These are phyloP conservation scores for Nyctanthes arbortristis DNA, from an alignment of 257 asterid genomes.

Conservation along the genomic window DNA sequence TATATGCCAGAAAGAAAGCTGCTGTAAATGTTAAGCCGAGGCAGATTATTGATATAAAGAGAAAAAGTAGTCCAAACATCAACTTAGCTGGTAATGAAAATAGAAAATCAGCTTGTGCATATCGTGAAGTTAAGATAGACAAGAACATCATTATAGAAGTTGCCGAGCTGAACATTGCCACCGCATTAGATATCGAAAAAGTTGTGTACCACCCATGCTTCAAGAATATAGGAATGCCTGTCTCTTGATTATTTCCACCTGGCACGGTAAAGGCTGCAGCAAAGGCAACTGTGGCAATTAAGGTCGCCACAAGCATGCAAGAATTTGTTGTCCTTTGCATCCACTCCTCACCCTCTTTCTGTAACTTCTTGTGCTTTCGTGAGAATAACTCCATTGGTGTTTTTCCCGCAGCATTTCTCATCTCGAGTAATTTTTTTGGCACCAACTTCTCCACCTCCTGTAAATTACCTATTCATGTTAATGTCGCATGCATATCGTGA, in stretches of 20 bases:
- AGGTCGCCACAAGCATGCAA: constrained; percentile 38
- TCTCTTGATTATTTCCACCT: constrained; percentile 22
- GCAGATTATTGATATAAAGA: constrained; percentile 11
- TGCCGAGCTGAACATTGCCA: constrained; percentile 14
- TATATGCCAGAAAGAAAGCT: constrained; percentile 16
- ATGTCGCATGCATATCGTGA: no score
- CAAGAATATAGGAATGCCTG: constrained; percentile 30
- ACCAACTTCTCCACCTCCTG: constrained; percentile 40
- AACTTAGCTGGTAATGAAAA: constrained; percentile 15
- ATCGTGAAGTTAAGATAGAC: constrained; percentile 15
- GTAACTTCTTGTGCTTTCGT: constrained; percentile 29
- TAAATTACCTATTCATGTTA: no score
- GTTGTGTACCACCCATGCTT: constrained; percentile 9
- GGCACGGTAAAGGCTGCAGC: constrained; percentile 39
- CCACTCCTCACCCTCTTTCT: background rate
- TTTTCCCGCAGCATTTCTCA: constrained; percentile 24
- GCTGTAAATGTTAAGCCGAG: constrained; percentile 10
- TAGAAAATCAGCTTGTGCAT: constrained; percentile 15
- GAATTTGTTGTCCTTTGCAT: no score
- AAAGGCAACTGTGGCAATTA: constrained; percentile 37
- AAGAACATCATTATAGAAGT: constrained; percentile 22
- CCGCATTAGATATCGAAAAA: constrained; percentile 28
- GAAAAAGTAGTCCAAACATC: background rate
- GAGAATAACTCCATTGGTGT: constrained; percentile 33
- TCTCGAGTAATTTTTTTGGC: constrained; percentile 29